phyloP scores from a whole-genome alignment of 768 basidiomycete species.

The Dentipellis fragilis region DNA sequence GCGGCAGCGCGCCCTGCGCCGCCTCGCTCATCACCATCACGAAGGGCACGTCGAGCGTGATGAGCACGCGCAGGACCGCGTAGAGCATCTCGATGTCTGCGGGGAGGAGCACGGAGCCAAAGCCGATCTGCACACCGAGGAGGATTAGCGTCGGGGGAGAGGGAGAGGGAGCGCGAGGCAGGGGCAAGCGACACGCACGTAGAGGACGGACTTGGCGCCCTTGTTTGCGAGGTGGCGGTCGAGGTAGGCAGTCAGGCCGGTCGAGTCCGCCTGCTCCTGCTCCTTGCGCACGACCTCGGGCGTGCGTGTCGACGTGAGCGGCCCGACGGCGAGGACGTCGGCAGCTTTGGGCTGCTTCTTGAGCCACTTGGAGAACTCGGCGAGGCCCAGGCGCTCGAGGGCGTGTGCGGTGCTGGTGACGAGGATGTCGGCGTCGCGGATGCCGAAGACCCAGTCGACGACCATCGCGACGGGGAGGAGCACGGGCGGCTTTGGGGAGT shows the following conservation, averaged over 20 bases:
- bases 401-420: neutral
- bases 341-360: neutral
- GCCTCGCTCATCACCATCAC: neutral
- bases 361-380: neutral
- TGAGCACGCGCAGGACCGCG: neutral
- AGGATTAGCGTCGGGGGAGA: neutral
- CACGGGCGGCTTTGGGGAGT: neutral
- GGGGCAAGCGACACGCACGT: no score
- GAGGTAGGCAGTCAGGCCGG: neutral
- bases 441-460: neutral
- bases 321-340: neutral
- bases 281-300: neutral
- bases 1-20: neutral
- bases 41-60: neutral
- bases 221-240: neutral
- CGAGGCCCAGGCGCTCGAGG: neutral
- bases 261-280: neutral
- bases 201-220: neutral
- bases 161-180: neutral
- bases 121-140: neutral
- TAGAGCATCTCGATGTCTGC: neutral
- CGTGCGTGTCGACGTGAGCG: neutral
- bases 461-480: neutral
- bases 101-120: neutral
- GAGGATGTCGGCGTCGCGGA: neutral